Conservation (phyloP, 331 rosid species). For the Quercus phellos region DNA sequence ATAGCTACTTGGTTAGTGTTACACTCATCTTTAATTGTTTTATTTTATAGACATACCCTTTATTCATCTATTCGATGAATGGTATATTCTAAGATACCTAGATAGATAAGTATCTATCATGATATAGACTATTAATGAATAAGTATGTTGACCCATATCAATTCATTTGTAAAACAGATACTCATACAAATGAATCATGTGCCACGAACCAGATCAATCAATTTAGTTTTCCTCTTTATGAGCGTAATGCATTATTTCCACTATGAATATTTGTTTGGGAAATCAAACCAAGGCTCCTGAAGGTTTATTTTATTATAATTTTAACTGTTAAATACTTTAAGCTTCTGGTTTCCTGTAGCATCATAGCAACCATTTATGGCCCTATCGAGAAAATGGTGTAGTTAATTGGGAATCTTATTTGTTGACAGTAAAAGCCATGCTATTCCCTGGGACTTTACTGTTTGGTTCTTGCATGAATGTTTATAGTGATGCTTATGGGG, state of each 20-base stretch:
- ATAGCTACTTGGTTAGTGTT: no score
- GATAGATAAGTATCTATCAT: no score
- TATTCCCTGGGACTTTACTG: background rate
- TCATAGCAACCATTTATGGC: background rate
- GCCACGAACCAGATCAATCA: no score
- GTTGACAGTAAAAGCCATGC: background rate
- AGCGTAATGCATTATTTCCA: background rate
- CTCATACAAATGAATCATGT: no score
- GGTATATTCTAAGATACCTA: no score
- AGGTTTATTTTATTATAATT: background rate
- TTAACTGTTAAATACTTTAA: background rate
- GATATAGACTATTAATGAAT: no score
- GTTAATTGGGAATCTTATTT: background rate
- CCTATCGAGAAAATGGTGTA: slow-evolving; percentile 3
- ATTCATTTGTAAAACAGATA: no score
- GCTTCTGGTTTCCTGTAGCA: background rate
- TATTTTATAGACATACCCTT: no score
- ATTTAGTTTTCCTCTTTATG: background rate
- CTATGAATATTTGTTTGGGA: background rate
- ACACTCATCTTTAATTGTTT: no score
- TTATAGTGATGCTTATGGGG: slow-evolving; percentile 8
- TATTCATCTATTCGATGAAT: no score
- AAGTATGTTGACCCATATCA: no score
- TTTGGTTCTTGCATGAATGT: slow-evolving; percentile 13
- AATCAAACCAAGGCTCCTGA: background rate